Base-by-base conservation (phyloP, 805 yeast species). In the Wickerhamomyces silvicola region DNA sequence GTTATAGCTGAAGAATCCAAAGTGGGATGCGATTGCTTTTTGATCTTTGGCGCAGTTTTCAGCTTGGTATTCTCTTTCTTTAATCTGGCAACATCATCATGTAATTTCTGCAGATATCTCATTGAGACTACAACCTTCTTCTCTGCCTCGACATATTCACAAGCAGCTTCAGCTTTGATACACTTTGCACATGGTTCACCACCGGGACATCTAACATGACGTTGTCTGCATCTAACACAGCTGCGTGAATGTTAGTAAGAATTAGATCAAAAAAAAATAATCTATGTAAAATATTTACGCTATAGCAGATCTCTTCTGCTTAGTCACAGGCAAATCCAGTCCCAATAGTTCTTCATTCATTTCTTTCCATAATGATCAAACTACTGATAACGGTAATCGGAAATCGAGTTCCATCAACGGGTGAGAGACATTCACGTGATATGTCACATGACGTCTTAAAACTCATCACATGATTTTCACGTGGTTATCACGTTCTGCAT, bases 191-290 rank as follows among this genome's bases (percentile, higher is more conserved):
- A 82, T 0, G 87, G 86, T 29, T 77, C 72, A 2, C 84, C 85
- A 2, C 87, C 87, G 10, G 85, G 85, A 48, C 92, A 82, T 40
- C 81, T 72, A 26, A 79, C 74, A 54, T 82, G 92, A 32, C 86
- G 65, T 29, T 73, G 68, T 20, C 90, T 64, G 50, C 92, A 82
- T 27, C 84, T 59, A 3, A 72, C 70, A 52, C 90, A 81, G 4
- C 35, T 33, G 31, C 10, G 8, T 6, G 10, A 17, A 7, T 18
- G 32, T 32, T 36, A 31, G 33, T 26, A 38, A 33, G 24, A 25
- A 18, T 24, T 24, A 8, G 12, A 4, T 9, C 12, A 6, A 2
- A 13, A 14, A 18, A 19, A 14, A 24, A 13, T 10, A 11, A 4
- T 14, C 9, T 18, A 7, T 5, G 6, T 9, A 23, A 11, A 7